phyloP scores from a whole-genome alignment of 2,329 filamentous ascomycete species.

The Botrytis fragariae region DNA sequence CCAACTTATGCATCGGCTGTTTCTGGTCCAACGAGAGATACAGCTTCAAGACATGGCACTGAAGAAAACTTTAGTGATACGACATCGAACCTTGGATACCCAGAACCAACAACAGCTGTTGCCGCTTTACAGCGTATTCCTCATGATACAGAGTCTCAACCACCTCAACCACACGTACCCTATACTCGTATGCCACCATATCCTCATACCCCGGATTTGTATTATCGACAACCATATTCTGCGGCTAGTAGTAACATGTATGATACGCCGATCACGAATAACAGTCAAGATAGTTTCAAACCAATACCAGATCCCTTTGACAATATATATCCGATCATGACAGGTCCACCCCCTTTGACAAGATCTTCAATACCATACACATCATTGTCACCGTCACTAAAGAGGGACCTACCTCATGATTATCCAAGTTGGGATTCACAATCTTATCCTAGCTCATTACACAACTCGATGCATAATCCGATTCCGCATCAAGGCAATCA shows the following conservation, averaged over 20 bases:
- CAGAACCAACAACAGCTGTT: constrained; percentile 17
- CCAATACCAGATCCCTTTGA: constrained; percentile 19
- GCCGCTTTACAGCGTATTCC: constrained; percentile 14
- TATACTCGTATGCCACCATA: constrained; percentile 24
- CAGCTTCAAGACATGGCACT: constrained; percentile 21
- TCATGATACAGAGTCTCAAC: background rate
- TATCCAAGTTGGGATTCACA: constrained; percentile 26
- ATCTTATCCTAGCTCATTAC: constrained; percentile 24
- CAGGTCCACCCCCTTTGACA: constrained; percentile 32
- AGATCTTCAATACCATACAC: constrained; percentile 3
- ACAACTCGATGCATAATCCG: constrained; percentile 15
- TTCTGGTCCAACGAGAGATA: constrained; percentile 28
- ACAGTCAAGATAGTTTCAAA: constrained; percentile 5
- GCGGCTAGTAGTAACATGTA: background rate
- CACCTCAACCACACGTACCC: background rate
- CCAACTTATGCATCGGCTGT: constrained; percentile 38
- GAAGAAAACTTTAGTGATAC: constrained; percentile 20
- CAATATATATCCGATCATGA: constrained; percentile 29
- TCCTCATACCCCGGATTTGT: constrained; percentile 19
- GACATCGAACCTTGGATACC: constrained; percentile 22
- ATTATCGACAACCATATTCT: constrained; percentile 11
- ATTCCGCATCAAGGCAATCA: background rate
- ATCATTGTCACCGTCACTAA: constrained; percentile 12
- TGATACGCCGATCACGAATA: constrained; percentile 8
- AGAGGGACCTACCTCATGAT: constrained; percentile 22